Percentiles rank a stretch among this genome's conserved stretches.
phyloP scores from a whole-genome alignment of 78 protist species.

The Guillardia theta region DNA sequence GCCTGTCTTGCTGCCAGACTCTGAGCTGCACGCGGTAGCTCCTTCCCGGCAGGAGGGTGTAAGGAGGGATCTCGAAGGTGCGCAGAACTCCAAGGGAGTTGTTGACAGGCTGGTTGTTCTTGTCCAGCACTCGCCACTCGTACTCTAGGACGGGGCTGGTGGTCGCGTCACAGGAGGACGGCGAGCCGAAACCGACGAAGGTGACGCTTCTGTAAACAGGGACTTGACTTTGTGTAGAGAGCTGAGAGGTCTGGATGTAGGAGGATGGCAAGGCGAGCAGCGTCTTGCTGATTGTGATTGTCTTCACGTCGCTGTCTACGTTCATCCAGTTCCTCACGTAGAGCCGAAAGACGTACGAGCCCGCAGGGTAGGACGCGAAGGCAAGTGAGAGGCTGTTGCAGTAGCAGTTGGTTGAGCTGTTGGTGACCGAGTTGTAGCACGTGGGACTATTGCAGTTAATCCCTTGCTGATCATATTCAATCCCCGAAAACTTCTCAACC shows the following conservation, averaged over 20 bases:
- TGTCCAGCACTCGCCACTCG: too few relatives aligned
- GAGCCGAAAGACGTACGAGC: background rate
- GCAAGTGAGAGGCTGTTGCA: background rate
- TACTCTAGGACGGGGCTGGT: too few relatives aligned
- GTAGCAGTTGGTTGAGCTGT: background rate
- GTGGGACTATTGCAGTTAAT: background rate
- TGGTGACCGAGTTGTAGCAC: background rate
- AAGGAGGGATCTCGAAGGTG: background rate
- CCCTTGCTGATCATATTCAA: background rate
- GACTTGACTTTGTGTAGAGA: too few relatives aligned
- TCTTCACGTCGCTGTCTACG: background rate
- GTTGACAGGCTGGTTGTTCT: background rate
- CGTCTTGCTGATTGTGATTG: background rate
- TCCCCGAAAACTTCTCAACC: background rate
- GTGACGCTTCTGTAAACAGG: background rate
- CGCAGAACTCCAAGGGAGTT: background rate
- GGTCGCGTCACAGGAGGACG: too few relatives aligned
- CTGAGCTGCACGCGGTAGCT: background rate
- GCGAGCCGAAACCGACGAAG: background rate
- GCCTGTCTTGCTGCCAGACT: background rate
- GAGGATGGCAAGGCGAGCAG: background rate
- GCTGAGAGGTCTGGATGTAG: background rate
- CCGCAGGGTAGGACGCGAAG: background rate
- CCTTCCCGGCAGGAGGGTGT: background rate
- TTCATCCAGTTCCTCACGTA: background rate